A percentile compares a stretch with the other conserved stretches of the same genome.
phyloP scores from a whole-genome alignment of 306 rosid species.

The Pyrus communis region DNA sequence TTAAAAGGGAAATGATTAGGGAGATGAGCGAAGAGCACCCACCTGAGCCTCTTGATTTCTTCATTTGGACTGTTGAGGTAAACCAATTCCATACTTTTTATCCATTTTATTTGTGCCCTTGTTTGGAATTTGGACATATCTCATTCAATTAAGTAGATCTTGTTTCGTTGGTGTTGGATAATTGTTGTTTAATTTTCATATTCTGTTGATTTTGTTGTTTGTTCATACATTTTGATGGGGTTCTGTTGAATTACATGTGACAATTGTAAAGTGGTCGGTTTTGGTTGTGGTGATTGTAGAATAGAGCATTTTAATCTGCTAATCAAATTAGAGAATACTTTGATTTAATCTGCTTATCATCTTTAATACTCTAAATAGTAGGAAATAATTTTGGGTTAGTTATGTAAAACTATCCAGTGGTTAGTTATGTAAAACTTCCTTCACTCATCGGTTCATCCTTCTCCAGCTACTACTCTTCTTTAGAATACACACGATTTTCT shows the following conservation, averaged over 20 bases:
- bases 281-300: not conserved
- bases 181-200: not conserved
- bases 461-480: not conserved
- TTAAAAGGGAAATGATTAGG: slow-evolving; percentile 37
- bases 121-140: slow-evolving; percentile 6
- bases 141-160: slow-evolving; percentile 3
- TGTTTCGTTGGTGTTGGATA: not conserved
- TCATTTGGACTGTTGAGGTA: slow-evolving; percentile 99
- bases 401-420: not conserved
- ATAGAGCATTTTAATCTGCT: not conserved
- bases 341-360: not conserved
- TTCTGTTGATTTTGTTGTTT: not conserved
- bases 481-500: not conserved
- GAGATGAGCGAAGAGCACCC: slow-evolving; percentile 75
- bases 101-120: not conserved
- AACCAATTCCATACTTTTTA: not conserved
- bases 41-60: slow-evolving; percentile 99
- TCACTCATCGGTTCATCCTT: not conserved
- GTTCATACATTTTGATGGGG: not conserved
- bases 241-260: not conserved
- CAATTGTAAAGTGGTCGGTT: not conserved
- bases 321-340: not conserved
- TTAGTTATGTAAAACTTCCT: not conserved
- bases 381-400: not conserved
- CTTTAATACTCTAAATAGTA: not conserved